Evolutionary conservation across 768 basidiomycete species (phyloP).

Genomic region (Leucosporidium scottii): DNA sequence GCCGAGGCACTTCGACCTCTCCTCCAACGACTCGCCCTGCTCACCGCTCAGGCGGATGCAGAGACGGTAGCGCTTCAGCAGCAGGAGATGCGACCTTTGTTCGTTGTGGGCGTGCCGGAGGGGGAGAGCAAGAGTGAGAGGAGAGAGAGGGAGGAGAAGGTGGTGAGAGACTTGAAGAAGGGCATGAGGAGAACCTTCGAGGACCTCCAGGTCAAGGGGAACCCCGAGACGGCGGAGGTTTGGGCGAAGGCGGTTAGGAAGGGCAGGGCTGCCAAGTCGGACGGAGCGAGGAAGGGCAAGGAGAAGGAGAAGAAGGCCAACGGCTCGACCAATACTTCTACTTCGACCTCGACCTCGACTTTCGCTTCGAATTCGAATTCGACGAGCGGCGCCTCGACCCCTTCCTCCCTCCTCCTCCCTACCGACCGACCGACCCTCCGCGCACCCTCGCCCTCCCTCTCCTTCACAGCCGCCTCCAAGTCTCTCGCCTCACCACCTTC

Average conservation of each 20-base stretch:
- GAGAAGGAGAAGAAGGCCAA: background rate
- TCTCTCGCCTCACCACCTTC: background rate
- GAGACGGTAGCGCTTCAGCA: slow-evolving; percentile 4
- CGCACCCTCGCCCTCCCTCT: background rate
- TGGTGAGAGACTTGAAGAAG: background rate
- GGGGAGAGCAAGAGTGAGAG: slow-evolving; percentile 22
- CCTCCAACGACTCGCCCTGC: slow-evolving; percentile 3
- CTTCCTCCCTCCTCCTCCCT: background rate
- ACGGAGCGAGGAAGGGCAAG: background rate
- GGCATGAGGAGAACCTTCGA: background rate
- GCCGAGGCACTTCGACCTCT: slow-evolving; percentile 17
- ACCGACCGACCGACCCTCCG: background rate
- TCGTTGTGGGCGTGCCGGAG: too few relatives aligned
- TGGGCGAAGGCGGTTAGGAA: background rate
- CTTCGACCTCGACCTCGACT: background rate
- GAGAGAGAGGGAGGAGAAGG: background rate
- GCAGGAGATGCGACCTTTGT: too few relatives aligned
- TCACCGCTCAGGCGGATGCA: slow-evolving; percentile 1
- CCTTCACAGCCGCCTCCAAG: background rate
- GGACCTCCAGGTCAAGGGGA: background rate
- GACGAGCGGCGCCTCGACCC: background rate
- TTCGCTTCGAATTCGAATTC: too few relatives aligned
- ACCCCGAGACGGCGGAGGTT: background rate
- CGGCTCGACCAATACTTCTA: background rate
- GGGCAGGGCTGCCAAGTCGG: background rate